Percentiles rank a stretch among this genome's conserved stretches.
phyloP scores from a whole-genome alignment of 225 moss, liverwort and hornwort species.

The Thuidium tamariscinum region DNA sequence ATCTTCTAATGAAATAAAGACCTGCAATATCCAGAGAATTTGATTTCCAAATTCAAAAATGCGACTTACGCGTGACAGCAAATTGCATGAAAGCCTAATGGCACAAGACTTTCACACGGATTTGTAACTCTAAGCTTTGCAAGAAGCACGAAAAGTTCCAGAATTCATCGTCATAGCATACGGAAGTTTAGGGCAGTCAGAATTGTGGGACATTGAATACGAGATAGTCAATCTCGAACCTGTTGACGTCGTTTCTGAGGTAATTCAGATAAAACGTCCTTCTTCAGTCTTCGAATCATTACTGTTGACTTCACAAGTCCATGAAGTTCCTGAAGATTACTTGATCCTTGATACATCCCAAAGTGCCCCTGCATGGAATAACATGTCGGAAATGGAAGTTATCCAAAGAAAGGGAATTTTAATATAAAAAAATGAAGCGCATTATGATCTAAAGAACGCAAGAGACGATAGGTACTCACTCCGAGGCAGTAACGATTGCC shows the following conservation, averaged over 20 bases:
- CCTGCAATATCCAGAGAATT: constrained; percentile 27
- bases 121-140: neutral
- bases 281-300: constrained; percentile 94
- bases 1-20: constrained; percentile 79
- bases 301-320: constrained; percentile 94
- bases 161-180: neutral
- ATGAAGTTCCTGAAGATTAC: constrained; percentile 92
- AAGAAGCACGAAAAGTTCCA: neutral
- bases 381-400: neutral
- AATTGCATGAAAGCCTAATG: neutral
- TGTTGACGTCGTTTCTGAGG: constrained; percentile 97
- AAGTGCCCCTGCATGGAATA: constrained; percentile 60
- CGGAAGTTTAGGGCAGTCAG: neutral
- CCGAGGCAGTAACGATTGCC: constrained; percentile 92
- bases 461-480: constrained; percentile 31
- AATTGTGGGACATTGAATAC: neutral
- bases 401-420: neutral
- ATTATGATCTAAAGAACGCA: neutral
- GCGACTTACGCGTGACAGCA: neutral
- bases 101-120: neutral
- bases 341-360: constrained; percentile 89
- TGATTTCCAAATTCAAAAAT: neutral
- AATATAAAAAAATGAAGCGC: neutral
- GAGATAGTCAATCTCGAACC: constrained; percentile 25
- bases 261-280: constrained; percentile 79